Evolutionary conservation across 2,329 filamentous ascomycete genomes (phyloP), one percentile per base, ranked within the genome.

Genomic region (Fusarium napiforme): DNA sequence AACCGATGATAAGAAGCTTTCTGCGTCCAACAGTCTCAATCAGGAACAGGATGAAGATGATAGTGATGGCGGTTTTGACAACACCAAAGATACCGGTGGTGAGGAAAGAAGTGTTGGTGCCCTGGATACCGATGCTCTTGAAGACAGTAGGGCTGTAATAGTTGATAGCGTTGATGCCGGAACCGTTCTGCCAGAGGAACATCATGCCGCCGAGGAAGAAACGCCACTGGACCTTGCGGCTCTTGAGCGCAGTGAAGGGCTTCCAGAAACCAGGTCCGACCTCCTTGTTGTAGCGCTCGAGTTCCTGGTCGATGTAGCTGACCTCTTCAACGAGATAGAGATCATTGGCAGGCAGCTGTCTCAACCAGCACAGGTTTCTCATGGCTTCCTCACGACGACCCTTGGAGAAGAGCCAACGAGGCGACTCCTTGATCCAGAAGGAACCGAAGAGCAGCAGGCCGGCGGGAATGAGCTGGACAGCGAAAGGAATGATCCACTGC

Each of bases 41-140:
- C 47, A 93, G 85, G 79, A 88, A 89, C 61, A 93, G 83, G 14
- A 93, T 85, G 88, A 91, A 94, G 71, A 93, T 70, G 21, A 93
- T 80, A 1, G 92, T 93, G 30, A 92, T 81, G 0, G 87, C 81
- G 0, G 91, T 93, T 85, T 94, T 94, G 77, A 94, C 91, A 1
- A 94, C 90, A 53, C 93, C 93, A 73, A 93, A 95, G 69, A 95
- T 89, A 40, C 93, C 93, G 0, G 93, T 94, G 0, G 92, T 93
- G 43, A 87, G 78, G 67, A 87, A 83, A 19, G 81, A 77, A 1
- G 82, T 83, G 74, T 83, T 84, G 50, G 82, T 84, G 21, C 85
- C 85, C 9, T 80, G 81, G 64, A 86, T 81, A 11, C 85, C 85
- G 36, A 87, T 82, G 50, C 82, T 83, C 72, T 84, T 87, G 85